Percentiles rank a stretch among this genome's conserved stretches.
phyloP scores from a whole-genome alignment of 1,284 basidiomycete genomes.

The Cryptococcus deneoformans region DNA sequence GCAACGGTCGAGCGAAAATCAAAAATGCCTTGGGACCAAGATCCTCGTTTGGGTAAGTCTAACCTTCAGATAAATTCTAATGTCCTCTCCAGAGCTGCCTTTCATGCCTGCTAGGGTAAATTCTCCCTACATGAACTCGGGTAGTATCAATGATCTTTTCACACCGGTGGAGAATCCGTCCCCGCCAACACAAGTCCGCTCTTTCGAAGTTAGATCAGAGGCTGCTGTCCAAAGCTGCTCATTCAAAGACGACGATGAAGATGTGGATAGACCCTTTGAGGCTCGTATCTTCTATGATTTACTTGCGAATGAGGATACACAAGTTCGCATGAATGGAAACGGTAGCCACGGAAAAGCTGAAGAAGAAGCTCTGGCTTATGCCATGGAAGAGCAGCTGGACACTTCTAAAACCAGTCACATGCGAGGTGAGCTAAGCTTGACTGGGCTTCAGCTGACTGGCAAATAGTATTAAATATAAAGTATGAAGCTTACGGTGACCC shows the following conservation, averaged over 20 bases:
- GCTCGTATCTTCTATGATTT: too few relatives aligned
- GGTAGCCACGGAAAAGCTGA: neutral
- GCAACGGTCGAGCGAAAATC: neutral
- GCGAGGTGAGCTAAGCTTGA: neutral
- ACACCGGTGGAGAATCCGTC: neutral
- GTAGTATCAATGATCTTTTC: neutral
- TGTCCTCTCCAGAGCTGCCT: neutral
- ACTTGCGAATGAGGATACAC: too few relatives aligned
- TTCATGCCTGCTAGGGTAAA: neutral
- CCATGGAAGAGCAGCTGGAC: neutral
- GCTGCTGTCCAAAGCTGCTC: neutral
- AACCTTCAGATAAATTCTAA: too few relatives aligned
- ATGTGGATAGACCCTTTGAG: too few relatives aligned
- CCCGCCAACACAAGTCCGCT: neutral
- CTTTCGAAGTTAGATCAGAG: neutral
- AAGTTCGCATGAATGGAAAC: neutral
- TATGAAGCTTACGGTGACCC: neutral
- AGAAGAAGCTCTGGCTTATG: neutral
- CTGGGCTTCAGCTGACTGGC: neutral
- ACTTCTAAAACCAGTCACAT: neutral
- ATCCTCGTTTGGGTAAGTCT: neutral
- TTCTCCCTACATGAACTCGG: neutral
- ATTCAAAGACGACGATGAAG: too few relatives aligned
- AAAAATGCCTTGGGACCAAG: neutral
- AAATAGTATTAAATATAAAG: neutral